These are phyloP conservation scores for Ilex asprella DNA, from an alignment of 257 asterid genomes.

Conservation along the genomic window DNA sequence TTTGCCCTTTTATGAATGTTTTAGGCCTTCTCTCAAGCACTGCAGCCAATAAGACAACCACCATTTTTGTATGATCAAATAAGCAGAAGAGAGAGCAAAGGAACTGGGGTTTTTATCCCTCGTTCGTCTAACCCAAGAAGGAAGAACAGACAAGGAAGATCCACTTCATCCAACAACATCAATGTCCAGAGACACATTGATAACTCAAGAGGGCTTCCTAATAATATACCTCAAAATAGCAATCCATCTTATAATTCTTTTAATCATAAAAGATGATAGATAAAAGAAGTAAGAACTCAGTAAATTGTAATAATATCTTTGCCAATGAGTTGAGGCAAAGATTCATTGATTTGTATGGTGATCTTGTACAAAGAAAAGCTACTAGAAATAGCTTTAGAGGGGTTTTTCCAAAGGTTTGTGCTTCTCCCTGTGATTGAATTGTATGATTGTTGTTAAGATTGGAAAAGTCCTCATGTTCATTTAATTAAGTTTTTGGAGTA, in stretches of 20 bases:
- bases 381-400: too few species aligned
- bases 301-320: too few species aligned
- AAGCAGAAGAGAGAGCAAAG: slow-evolving; percentile 65
- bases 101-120: slow-evolving; percentile 90
- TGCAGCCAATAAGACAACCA: slow-evolving; percentile 33
- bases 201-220: slow-evolving; percentile 36
- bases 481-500: too few species aligned
- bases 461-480: too few species aligned
- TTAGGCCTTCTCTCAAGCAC: slow-evolving; percentile 40
- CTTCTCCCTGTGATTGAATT: too few species aligned
- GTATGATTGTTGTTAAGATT: too few species aligned
- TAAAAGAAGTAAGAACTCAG: too few species aligned
- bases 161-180: slow-evolving; percentile 24
- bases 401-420: too few species aligned
- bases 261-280: slow-evolving; percentile 39
- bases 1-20: not conserved
- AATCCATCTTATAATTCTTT: slow-evolving; percentile 28
- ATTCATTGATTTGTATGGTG: too few species aligned
- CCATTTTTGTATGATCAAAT: slow-evolving; percentile 30
- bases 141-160: slow-evolving; percentile 42
- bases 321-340: too few species aligned
- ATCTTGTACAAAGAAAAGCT: too few species aligned
- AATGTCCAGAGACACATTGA: slow-evolving; percentile 39
- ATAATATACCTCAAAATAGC: slow-evolving; percentile 10
- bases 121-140: slow-evolving; percentile 45